Percentiles rank a stretch among this genome's conserved stretches.
Evolutionary conservation across 176 grass and related monocot species (phyloP).

Genomic region (Otatea glauca): DNA sequence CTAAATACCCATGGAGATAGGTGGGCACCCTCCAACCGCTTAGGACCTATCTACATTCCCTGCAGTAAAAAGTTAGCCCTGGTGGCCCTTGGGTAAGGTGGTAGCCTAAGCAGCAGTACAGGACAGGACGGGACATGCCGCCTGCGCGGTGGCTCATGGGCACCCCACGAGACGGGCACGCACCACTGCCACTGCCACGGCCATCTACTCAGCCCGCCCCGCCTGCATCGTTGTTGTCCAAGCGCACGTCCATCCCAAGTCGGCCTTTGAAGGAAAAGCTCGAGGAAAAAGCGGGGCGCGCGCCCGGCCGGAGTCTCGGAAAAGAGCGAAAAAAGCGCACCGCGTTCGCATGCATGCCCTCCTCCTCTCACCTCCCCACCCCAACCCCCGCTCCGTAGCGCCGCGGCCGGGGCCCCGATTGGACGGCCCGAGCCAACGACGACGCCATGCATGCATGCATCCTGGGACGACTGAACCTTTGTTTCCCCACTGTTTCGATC

Average conservation of each 20-base stretch:
- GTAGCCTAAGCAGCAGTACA: background rate
- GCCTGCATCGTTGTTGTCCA: conserved; percentile 49
- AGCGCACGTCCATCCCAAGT: conserved; percentile 28
- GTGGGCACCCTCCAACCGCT: too few species aligned
- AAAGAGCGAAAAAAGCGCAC: conserved; percentile 60
- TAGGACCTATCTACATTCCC: conserved; percentile 30
- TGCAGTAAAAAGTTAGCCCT: conserved; percentile 28
- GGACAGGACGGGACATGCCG: conserved; percentile 42
- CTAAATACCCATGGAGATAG: too few species aligned
- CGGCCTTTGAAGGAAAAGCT: background rate
- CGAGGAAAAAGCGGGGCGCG: background rate
- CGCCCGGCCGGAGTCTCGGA: conserved; percentile 54
- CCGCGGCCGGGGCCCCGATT: background rate
- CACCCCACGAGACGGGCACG: conserved; percentile 11
- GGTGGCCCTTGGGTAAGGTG: conserved; percentile 6
- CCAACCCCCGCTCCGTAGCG: background rate
- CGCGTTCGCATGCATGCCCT: conserved; percentile 35
- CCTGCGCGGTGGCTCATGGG: conserved; percentile 16
- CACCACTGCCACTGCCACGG: background rate
- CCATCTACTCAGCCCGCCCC: background rate
- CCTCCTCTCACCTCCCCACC: background rate
- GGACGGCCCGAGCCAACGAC: conserved; percentile 9
- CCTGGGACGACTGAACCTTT: conserved; percentile 11
- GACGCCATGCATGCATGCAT: conserved; percentile 31
- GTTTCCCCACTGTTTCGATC: background rate